These are phyloP conservation scores for Emericellopsis terricola DNA, from an alignment of 495 filamentous ascomycete genomes.

Conservation along the genomic window DNA sequence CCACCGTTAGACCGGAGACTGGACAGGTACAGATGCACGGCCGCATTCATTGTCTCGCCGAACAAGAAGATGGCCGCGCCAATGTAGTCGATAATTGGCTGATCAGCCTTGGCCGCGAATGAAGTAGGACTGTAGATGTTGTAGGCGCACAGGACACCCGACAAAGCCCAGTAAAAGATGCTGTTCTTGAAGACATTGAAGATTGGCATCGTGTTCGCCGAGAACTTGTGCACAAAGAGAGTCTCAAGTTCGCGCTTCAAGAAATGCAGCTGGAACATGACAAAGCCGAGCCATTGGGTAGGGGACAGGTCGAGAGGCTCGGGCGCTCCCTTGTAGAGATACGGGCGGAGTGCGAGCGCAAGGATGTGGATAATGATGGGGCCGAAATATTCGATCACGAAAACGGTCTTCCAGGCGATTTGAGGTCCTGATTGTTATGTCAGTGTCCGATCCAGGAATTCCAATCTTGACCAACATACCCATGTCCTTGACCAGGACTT, in stretches of 20 bases:
- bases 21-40: conserved; percentile 58
- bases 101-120: conserved; percentile 26
- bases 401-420: conserved; percentile 86
- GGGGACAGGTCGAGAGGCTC: conserved; percentile 22
- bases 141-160: conserved; percentile 66
- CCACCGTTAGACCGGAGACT: conserved; percentile 60
- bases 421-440: conserved; percentile 47
- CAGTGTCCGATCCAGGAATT: conserved; percentile 1
- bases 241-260: conserved; percentile 91
- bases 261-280: conserved; percentile 66
- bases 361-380: conserved; percentile 74
- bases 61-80: conserved; percentile 53
- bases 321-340: conserved; percentile 31
- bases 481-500: conserved; percentile 82
- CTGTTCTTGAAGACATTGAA: conserved; percentile 82
- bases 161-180: conserved; percentile 74
- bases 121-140: conserved; percentile 67
- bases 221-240: conserved; percentile 88
- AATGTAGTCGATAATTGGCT: conserved; percentile 32
- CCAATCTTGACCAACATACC: conserved; percentile 33
- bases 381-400: conserved; percentile 84
- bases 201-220: conserved; percentile 77
- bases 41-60: conserved; percentile 63
- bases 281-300: conserved; percentile 52
- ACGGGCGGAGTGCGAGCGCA: conserved; percentile 49